Evolutionary conservation across 768 basidiomycete species (phyloP).

Genomic region (Cystofilobasidium bisporidii): DNA sequence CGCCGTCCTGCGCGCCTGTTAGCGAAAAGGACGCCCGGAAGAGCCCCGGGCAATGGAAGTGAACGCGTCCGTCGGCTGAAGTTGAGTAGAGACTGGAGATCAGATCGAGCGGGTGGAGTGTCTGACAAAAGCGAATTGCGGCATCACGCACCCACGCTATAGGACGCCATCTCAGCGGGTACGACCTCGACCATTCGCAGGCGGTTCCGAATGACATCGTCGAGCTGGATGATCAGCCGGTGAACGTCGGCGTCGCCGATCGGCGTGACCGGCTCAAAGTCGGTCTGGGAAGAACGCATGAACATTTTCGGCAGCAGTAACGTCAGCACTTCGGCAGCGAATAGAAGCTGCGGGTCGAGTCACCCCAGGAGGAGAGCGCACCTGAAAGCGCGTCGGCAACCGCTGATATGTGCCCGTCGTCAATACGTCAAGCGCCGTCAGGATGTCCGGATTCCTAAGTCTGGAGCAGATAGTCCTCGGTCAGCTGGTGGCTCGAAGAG

Average conservation of each 20-base stretch:
- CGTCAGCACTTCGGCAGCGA: background rate
- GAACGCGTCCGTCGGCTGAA: constrained; percentile 64
- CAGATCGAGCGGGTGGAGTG: background rate
- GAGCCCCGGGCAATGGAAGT: constrained; percentile 60
- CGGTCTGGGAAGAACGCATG: background rate
- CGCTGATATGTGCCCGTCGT: constrained; percentile 76
- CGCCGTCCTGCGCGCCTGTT: constrained; percentile 45
- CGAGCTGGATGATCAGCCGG: constrained; percentile 11
- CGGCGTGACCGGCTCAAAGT: constrained; percentile 15
- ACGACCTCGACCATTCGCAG: constrained; percentile 25
- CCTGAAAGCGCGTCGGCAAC: constrained; percentile 50
- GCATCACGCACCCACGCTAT: constrained; percentile 7
- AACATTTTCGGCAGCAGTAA: background rate
- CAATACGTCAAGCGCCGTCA: constrained; percentile 81
- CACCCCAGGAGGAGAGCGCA: too few species aligned
- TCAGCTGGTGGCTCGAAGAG: too few species aligned
- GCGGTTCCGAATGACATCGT: constrained; percentile 21
- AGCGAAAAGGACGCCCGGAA: constrained; percentile 68
- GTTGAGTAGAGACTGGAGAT: background rate
- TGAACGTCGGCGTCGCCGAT: constrained; percentile 6
- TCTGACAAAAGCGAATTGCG: background rate
- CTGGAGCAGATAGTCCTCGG: too few species aligned
- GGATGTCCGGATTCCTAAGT: constrained; percentile 80
- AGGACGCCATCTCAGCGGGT: constrained; percentile 21
- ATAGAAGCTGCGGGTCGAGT: background rate